These are phyloP conservation scores for Naganishia kalamii DNA, from an alignment of 768 basidiomycete genomes.

Conservation along the genomic window DNA sequence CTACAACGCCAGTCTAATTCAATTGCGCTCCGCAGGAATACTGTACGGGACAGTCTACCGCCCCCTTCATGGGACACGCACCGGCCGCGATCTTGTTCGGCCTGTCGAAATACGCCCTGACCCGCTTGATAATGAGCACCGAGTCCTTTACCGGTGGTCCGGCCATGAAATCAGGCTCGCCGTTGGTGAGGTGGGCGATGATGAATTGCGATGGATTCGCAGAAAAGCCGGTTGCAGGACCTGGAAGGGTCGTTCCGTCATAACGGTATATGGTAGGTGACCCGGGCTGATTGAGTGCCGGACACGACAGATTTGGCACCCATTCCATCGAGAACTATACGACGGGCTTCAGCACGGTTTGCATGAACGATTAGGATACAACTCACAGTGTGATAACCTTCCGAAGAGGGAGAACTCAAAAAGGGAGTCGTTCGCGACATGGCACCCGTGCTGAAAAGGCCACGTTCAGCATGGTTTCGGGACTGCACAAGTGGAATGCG, in stretches of 20 bases:
- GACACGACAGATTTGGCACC: not conserved
- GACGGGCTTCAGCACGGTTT: not conserved
- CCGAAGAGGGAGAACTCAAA: not conserved
- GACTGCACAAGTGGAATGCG: not conserved
- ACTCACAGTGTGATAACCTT: not conserved
- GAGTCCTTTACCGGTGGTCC: not conserved
- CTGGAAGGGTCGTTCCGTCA: not conserved
- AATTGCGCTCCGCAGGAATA: not conserved
- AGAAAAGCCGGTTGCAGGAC: not conserved
- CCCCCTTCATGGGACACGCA: not conserved
- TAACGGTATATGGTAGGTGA: not conserved
- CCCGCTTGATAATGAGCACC: not conserved
- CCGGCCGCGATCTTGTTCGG: not conserved
- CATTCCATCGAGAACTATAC: not conserved
- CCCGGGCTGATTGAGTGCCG: not conserved
- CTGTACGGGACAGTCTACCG: not conserved
- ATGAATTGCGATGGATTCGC: not conserved
- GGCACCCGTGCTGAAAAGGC: not conserved
- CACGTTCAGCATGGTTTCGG: not conserved
- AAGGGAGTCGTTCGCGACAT: not conserved
- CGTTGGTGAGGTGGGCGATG: not conserved
- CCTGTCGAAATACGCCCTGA: not conserved
- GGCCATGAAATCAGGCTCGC: not conserved
- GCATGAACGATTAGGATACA: not conserved
- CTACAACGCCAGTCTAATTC: too few species aligned